Conservation (phyloP, 495 filamentous ascomycete genomes). For the Tetracladium setigerum region DNA sequence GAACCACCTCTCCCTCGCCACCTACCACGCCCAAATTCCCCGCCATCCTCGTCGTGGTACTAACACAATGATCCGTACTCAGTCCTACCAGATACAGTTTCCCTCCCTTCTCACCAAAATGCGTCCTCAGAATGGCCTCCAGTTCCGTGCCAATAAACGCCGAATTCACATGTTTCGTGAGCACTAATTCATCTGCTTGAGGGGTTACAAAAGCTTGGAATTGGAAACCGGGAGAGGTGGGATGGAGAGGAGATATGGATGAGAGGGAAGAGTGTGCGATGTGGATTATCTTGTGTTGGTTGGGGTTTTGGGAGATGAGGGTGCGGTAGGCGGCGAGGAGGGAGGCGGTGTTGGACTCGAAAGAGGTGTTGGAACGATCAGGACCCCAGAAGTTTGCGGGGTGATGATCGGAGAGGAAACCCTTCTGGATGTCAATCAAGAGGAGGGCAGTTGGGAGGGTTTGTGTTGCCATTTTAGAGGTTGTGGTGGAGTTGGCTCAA, state of each 20-base stretch:
- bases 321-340: slow-evolving; percentile 36
- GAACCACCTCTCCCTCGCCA: slow-evolving; percentile 33
- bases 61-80: slow-evolving; percentile 45
- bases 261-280: slow-evolving; percentile 37
- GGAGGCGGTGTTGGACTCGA: slow-evolving; percentile 34
- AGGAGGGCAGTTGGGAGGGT: slow-evolving; percentile 48
- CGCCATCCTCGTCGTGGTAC: slow-evolving; percentile 42
- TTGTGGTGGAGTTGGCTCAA: no score
- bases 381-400: slow-evolving; percentile 25
- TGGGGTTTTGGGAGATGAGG: slow-evolving; percentile 6
- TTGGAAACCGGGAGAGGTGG: slow-evolving; percentile 22
- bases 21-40: slow-evolving; percentile 39
- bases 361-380: slow-evolving; percentile 36
- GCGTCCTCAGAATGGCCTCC: slow-evolving; percentile 29
- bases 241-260: slow-evolving; percentile 26
- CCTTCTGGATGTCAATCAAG: slow-evolving; percentile 52
- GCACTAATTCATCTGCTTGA: slow-evolving; percentile 30
- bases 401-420: slow-evolving; percentile 35
- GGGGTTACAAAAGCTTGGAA: slow-evolving; percentile 35
- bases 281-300: slow-evolving; percentile 34
- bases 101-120: slow-evolving; percentile 20
- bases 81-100: slow-evolving; percentile 36
- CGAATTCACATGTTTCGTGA: slow-evolving; percentile 41
- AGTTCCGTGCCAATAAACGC: slow-evolving; percentile 40
- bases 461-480: no score